Base-by-base conservation (phyloP, 192 early-diverging fungal genomes). In the Podila epigama region DNA sequence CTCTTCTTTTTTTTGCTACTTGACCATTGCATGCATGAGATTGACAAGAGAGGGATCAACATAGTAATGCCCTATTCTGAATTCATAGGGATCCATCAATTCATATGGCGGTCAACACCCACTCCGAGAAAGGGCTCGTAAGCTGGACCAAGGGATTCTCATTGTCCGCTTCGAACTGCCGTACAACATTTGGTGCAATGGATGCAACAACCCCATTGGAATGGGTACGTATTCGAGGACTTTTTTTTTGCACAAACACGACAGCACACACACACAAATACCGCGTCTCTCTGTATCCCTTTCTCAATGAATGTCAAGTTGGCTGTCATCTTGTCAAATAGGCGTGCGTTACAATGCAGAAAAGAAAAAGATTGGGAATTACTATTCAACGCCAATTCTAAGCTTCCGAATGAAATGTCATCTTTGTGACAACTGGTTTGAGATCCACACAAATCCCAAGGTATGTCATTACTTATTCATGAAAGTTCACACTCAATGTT, bases 301-400 rank as follows among this genome's bases (percentile, higher is more conserved):
- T 9, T 10, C 37, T 22, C 41, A 5, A 20, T 61, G 16, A n/a
- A n/a, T n/a, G n/a, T n/a, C n/a, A 35, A 50, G 25, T 39, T 15
- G 33, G 13, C 3, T 57, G 3, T 52, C 51, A 4, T 36, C 16
- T 8, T 54, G 18, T 15, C 29, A 3, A 13, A 5, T 56, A 89
- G 93, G 96, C n/a, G 89, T 94, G 20, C 87, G 96, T 37, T 97
- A 93, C 69, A 98, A 98, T 85, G 95, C 96, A 4, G 93, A 98
- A 71, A 98, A 98, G 83, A 95, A 94, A 73, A 92, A 93, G 64
- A 82, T 94, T 31, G 96, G 94, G 13, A 94, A 86, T 32, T 98
- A 97, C 70, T 90, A 89, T 70, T 86, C 89, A 22, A 96, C 94
- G 15, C 87, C 95, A 2, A 96, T 97, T 33, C 91, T 83, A 77